Percentiles rank a stretch among this genome's conserved stretches.
Evolutionary conservation across 2,329 filamentous ascomycete species (phyloP).

Genomic region (Penicillium expansum): DNA sequence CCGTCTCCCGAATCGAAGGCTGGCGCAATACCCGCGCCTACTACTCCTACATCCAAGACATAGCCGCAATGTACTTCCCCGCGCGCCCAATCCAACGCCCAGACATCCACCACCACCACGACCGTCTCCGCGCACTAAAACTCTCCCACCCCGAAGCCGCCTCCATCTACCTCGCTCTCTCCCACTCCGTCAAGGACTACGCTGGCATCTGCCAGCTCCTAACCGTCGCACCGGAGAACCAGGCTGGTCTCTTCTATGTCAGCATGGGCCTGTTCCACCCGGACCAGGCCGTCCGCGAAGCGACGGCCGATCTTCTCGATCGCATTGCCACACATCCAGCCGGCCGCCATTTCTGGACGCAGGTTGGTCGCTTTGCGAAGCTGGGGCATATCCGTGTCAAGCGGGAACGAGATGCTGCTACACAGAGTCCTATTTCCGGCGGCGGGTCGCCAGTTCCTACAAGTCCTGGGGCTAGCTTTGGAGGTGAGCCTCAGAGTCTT

Average conservation of each 20-base stretch:
- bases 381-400: constrained; percentile 78
- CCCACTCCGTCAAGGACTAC: constrained; percentile 72
- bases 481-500: constrained; percentile 35
- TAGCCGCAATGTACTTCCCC: constrained; percentile 41
- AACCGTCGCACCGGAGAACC: constrained; percentile 77
- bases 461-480: constrained; percentile 22
- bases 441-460: constrained; percentile 14
- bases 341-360: constrained; percentile 88
- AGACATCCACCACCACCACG: constrained; percentile 88
- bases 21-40: constrained; percentile 96
- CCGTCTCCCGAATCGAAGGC: constrained; percentile 89
- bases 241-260: constrained; percentile 86
- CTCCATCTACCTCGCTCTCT: constrained; percentile 80
- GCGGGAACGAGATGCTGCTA: constrained; percentile 53
- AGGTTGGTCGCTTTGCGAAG: constrained; percentile 82
- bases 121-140: constrained; percentile 79
- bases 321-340: constrained; percentile 83
- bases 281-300: constrained; percentile 71
- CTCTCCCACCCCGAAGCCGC: constrained; percentile 72
- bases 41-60: constrained; percentile 84
- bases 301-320: constrained; percentile 75
- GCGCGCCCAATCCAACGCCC: constrained; percentile 41
- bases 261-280: constrained; percentile 91
- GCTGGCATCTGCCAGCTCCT: constrained; percentile 83
- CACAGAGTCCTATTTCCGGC: constrained; percentile 25